Percentiles rank a stretch among this genome's conserved stretches.
Conservation (phyloP, 495 filamentous ascomycete genomes). For the Chaetomidium leptoderma region DNA sequence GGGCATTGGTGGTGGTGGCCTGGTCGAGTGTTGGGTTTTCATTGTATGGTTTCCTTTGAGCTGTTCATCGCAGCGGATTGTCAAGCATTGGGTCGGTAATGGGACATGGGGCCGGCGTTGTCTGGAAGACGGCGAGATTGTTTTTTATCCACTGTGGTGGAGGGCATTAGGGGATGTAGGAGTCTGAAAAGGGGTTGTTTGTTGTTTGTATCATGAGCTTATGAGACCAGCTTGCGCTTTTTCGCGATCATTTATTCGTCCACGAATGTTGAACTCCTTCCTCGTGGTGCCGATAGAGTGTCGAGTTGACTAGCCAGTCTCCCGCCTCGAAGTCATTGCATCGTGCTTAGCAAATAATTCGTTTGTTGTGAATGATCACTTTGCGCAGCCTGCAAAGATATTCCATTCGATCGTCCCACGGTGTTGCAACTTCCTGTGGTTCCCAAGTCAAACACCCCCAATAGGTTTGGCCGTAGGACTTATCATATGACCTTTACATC, state of each 20-base stretch:
- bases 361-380: too few species aligned
- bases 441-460: too few species aligned
- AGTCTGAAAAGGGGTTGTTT: conserved; percentile 4
- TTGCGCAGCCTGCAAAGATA: too few species aligned
- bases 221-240: not conserved
- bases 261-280: too few species aligned
- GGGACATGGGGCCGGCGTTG: conserved; percentile 1
- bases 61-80: not conserved
- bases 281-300: too few species aligned
- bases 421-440: too few species aligned
- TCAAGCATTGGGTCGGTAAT: conserved; percentile 6
- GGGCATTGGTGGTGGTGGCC: not conserved
- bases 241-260: not conserved
- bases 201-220: not conserved
- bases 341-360: too few species aligned
- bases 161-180: conserved; percentile 1
- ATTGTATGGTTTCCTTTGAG: conserved; percentile 1
- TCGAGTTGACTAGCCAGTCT: too few species aligned
- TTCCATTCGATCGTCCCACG: too few species aligned
- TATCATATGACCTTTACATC: too few species aligned
- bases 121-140: not conserved
- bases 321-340: too few species aligned
- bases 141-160: not conserved
- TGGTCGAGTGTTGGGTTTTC: conserved; percentile 4
- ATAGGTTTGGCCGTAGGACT: too few species aligned